A percentile compares a stretch with the other conserved stretches of the same genome.
phyloP scores from a whole-genome alignment of 2,329 filamentous ascomycete genomes.

The Pyrenophora tritici-repentis region DNA sequence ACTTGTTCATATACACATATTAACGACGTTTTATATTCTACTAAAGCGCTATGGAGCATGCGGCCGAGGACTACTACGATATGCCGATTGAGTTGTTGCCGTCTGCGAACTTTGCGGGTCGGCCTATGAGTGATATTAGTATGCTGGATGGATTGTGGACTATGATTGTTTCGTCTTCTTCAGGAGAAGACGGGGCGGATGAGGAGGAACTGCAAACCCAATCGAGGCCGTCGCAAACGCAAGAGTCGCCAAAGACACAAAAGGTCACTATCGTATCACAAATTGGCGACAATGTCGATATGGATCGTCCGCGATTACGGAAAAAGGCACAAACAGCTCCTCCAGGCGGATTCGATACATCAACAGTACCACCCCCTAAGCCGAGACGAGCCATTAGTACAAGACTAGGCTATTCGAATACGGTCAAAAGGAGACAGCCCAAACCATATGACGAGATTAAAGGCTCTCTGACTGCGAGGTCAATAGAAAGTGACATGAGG shows the following conservation, averaged over 20 bases:
- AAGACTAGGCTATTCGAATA: constrained; percentile 14
- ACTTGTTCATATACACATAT: not conserved
- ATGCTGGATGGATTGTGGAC: constrained; percentile 24
- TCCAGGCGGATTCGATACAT: constrained; percentile 16
- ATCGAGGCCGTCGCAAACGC: constrained; percentile 5
- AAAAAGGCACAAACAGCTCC: constrained; percentile 31
- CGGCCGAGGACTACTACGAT: constrained; percentile 28
- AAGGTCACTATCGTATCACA: constrained; percentile 11
- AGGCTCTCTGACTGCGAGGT: not conserved
- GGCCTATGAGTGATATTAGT: constrained; percentile 31
- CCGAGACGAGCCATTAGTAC: constrained; percentile 38
- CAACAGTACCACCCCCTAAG: constrained; percentile 17
- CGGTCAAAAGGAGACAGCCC: constrained; percentile 3
- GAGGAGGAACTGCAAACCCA: constrained; percentile 14
- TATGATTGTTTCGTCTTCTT: constrained; percentile 10
- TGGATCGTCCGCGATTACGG: constrained; percentile 17
- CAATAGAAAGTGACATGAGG: constrained; percentile 8
- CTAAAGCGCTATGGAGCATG: constrained; percentile 12
- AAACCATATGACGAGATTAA: not conserved
- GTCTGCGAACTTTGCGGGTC: constrained; percentile 30
- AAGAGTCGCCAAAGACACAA: constrained; percentile 5
- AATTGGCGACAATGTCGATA: constrained; percentile 2
- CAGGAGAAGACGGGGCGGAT: constrained; percentile 15
- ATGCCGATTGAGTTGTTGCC: constrained; percentile 27
- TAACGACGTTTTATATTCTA: not conserved